A percentile compares a stretch with the other conserved stretches of the same genome.
Conservation (phyloP, 805 yeast genomes). For the Scheffersomyces stipitis region DNA sequence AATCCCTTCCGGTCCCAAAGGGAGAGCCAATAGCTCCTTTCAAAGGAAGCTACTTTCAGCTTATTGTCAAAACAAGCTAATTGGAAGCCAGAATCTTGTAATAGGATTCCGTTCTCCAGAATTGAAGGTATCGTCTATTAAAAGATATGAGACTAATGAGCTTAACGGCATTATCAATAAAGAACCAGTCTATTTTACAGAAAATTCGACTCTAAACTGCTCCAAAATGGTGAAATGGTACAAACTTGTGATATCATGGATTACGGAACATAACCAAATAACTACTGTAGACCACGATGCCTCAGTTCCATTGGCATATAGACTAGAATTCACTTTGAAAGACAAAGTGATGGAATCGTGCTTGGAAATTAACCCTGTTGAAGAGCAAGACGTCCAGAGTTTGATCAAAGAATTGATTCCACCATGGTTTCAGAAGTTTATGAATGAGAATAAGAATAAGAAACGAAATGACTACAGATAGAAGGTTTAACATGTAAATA, state of each 20-base stretch:
- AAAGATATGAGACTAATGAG: conserved; percentile 9
- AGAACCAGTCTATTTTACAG: not conserved
- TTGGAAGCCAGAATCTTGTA: conserved; percentile 13
- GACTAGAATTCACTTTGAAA: not conserved
- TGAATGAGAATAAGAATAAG: not conserved
- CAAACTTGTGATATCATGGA: conserved; percentile 11
- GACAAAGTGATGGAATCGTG: not conserved
- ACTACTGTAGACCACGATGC: not conserved
- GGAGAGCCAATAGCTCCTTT: conserved; percentile 2
- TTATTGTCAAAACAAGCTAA: conserved; percentile 19
- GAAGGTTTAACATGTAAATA: too few relatives aligned
- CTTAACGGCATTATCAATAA: not conserved
- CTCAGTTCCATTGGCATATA: not conserved
- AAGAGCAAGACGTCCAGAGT: not conserved
- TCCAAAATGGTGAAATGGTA: conserved; percentile 15
- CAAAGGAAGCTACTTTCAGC: conserved; percentile 11
- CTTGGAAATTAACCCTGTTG: not conserved
- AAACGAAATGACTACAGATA: too few relatives aligned
- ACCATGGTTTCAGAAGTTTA: conserved; percentile 15
- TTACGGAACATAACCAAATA: not conserved
- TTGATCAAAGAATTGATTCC: conserved; percentile 13
- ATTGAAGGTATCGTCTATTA: conserved; percentile 12
- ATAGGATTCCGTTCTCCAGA: conserved; percentile 16
- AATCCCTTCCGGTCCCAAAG: not conserved
- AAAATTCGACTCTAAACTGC: conserved; percentile 9